Evolutionary conservation across 495 filamentous ascomycete species (phyloP).

Genomic region (Penicillium antarcticum): DNA sequence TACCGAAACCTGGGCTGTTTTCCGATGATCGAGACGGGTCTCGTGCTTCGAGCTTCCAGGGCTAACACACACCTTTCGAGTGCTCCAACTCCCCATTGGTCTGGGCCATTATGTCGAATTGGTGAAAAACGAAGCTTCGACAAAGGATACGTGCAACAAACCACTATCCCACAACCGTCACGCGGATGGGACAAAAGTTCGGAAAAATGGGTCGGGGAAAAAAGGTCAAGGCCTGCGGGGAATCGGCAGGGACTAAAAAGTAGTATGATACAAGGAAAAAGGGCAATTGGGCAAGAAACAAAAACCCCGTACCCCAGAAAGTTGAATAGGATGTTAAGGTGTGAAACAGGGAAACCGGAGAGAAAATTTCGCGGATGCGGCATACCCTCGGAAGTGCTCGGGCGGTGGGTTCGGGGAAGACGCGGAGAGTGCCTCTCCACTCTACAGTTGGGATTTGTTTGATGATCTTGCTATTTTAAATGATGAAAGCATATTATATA

Average conservation of each 20-base stretch:
- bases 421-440: conserved; percentile 22
- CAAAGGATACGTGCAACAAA: conserved; percentile 12
- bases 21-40: conserved; percentile 9
- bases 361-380: conserved; percentile 47
- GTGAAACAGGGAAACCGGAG: conserved; percentile 29
- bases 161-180: conserved; percentile 16
- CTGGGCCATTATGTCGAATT: conserved; percentile 36
- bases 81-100: conserved; percentile 42
- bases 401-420: conserved; percentile 34
- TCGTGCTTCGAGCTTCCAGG: conserved; percentile 2
- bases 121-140: conserved; percentile 17
- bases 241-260: conserved; percentile 19
- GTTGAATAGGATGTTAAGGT: conserved; percentile 22
- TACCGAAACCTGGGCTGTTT: conserved; percentile 2
- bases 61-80: conserved; percentile 37
- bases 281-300: conserved; percentile 40
- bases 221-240: conserved; percentile 16
- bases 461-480: neutral
- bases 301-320: conserved; percentile 36
- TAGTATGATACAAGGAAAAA: conserved; percentile 38
- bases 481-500: neutral
- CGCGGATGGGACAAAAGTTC: conserved; percentile 16
- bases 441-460: neutral
- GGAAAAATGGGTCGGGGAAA: conserved; percentile 10
- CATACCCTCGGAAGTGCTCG: conserved; percentile 46